Percentiles rank a stretch among this genome's conserved stretches.
These are phyloP conservation scores for Physaria fendleri DNA, from an alignment of 345 rosid genomes.

Conservation along the genomic window DNA sequence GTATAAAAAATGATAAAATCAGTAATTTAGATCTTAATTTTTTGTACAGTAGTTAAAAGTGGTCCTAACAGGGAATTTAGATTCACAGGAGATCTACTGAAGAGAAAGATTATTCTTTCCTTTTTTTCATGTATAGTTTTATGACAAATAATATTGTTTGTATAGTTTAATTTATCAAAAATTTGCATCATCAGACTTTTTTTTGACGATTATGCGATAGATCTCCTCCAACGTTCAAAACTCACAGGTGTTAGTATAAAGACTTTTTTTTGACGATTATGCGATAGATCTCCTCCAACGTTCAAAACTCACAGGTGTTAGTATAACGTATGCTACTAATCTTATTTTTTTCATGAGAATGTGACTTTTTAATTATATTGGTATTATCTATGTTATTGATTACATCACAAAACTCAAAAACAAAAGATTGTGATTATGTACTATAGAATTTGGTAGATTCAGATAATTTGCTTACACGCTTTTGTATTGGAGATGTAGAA, in stretches of 20 bases:
- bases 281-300: background rate
- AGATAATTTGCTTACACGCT: background rate
- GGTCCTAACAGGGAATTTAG: no score
- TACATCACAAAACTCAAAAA: background rate
- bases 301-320: background rate
- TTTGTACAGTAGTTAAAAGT: no score
- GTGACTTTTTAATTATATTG: background rate
- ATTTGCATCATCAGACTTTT: no score
- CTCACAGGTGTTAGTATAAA: no score
- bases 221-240: no score
- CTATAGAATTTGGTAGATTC: background rate
- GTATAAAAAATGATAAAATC: no score
- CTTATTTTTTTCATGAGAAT: background rate
- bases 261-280: background rate
- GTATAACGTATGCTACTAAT: conserved; percentile 3
- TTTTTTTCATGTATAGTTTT: no score
- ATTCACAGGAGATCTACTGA: no score
- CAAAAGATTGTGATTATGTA: background rate
- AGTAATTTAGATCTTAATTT: no score
- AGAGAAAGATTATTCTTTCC: background rate
- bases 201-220: no score
- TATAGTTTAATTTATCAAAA: no score
- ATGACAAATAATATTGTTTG: no score
- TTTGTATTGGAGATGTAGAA: background rate
- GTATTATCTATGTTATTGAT: background rate